Evolutionary conservation across 345 rosid species (phyloP), one percentile per base, ranked within the genome.

Genomic region (Eucalyptus polybractea): DNA sequence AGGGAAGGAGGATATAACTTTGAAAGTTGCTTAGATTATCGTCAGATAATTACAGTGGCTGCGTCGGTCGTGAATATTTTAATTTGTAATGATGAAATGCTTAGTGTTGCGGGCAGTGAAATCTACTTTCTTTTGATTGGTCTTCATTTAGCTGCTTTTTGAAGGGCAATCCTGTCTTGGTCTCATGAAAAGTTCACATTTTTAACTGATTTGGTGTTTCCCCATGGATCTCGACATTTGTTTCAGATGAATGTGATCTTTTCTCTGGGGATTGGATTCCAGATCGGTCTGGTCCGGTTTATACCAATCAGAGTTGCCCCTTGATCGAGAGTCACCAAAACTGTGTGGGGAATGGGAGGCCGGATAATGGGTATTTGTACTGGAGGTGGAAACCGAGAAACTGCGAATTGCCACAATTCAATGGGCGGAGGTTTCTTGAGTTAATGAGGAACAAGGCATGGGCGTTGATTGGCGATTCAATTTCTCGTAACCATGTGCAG

Each of bases 391-490:
- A 92, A 17, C 99, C 99, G 6, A 93, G 92, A 62, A 92, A 94
- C 37, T 98, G 99, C 87, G 87, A 93, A 89, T 91, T 98, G 91
- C 97, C 97, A 88, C 94, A 90, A 10, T 98, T 98, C 50, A 93
- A 95, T 91, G 94, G 97, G 65, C 86, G 80, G 54, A 94, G 90
- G 69, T 95, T 97, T 92, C 97, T 97, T 31, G 93, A 91, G 60
- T 91, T 95, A 89, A 96, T 96, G 99, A 96, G 96, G 72, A 89
- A 95, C 76, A 97, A 96, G 92, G 88, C 93, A 19, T 97, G 97
- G 99, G 99, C 95, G 11, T 88, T 97, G 83, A 93, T 97, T 27
- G 99, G 99, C 53, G 99, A 97, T 90, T 97, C 99, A 7, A 97
- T 97, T 89, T 96, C 99, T 33, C 99, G 99, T 67, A 97, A 97